Percentiles rank a stretch among this genome's conserved stretches.
Evolutionary conservation across 345 rosid genomes (phyloP).

Genomic region (Crucihimalaya himalaica): DNA sequence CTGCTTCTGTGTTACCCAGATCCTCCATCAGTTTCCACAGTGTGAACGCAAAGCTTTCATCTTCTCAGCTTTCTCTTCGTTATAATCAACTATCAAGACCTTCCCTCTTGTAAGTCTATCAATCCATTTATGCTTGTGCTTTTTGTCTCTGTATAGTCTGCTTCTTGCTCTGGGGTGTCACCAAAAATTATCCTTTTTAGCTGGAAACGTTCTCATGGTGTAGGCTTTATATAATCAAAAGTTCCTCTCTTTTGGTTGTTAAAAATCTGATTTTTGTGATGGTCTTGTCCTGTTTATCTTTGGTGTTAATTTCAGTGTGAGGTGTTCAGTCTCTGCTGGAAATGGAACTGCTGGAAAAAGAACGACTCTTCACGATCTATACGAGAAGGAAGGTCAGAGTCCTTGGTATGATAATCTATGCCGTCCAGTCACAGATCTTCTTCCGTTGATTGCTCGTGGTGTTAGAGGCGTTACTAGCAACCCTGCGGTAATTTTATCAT

Average conservation of each 20-base stretch:
- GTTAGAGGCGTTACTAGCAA: slow-evolving; percentile 99
- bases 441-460: slow-evolving; percentile 81
- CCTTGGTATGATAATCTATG: slow-evolving; percentile 99
- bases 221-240: neutral
- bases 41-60: slow-evolving; percentile 47
- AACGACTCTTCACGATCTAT: slow-evolving; percentile 89
- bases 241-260: neutral
- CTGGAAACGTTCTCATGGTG: slow-evolving; percentile 5
- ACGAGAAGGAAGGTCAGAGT: slow-evolving; percentile 91
- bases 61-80: slow-evolving; percentile 54
- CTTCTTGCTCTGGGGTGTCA: slow-evolving; percentile 8
- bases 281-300: neutral
- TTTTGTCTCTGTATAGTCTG: slow-evolving; percentile 5
- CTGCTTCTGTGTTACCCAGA: slow-evolving; percentile 46
- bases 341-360: slow-evolving; percentile 59
- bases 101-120: slow-evolving; percentile 60
- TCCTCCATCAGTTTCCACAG: slow-evolving; percentile 46
- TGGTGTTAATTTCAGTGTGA: slow-evolving; percentile 54
- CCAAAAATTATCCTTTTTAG: neutral
- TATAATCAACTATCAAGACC: slow-evolving; percentile 33
- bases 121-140: neutral
- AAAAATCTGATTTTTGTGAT: neutral
- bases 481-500: slow-evolving; percentile 69
- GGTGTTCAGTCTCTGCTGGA: slow-evolving; percentile 63
- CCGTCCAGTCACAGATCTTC: slow-evolving; percentile 90